phyloP scores from a whole-genome alignment of 495 filamentous ascomycete species.

The Hyaloscypha hepaticicola region DNA sequence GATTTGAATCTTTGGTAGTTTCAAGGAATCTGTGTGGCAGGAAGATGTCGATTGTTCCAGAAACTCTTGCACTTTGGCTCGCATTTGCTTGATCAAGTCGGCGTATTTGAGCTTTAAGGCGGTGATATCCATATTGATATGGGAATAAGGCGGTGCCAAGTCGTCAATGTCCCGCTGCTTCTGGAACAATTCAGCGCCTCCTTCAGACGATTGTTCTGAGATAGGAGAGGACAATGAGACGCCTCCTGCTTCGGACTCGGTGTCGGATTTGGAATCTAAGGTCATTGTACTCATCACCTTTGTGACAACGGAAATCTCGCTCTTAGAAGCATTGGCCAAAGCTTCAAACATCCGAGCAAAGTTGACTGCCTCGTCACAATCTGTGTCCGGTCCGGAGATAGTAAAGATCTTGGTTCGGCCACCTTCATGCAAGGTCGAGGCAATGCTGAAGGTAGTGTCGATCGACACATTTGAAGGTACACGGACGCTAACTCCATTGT shows the following conservation, averaged over 20 bases:
- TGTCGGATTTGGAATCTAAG: not conserved
- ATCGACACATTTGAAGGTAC: not conserved
- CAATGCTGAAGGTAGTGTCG: not conserved
- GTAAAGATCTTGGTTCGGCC: not conserved
- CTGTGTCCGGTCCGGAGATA: not conserved
- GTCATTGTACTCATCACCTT: not conserved
- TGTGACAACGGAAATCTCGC: not conserved
- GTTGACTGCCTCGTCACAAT: conserved; percentile 12
- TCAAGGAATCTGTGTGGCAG: too few relatives aligned
- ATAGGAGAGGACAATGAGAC: not conserved
- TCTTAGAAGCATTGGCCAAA: not conserved
- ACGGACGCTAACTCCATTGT: not conserved
- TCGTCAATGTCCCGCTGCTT: not conserved
- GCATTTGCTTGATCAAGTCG: not conserved
- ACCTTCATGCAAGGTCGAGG: not conserved
- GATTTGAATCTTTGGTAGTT: not conserved
- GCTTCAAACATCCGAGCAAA: conserved; percentile 12
- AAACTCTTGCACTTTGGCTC: not conserved
- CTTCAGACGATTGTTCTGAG: not conserved
- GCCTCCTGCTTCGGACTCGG: not conserved
- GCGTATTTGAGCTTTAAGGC: not conserved
- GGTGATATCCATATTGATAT: not conserved
- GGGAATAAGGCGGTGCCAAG: not conserved
- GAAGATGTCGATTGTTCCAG: not conserved
- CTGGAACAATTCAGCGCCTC: not conserved